Conservation (phyloP, 805 yeast species). For the Wickerhamiella alocasiicola region DNA sequence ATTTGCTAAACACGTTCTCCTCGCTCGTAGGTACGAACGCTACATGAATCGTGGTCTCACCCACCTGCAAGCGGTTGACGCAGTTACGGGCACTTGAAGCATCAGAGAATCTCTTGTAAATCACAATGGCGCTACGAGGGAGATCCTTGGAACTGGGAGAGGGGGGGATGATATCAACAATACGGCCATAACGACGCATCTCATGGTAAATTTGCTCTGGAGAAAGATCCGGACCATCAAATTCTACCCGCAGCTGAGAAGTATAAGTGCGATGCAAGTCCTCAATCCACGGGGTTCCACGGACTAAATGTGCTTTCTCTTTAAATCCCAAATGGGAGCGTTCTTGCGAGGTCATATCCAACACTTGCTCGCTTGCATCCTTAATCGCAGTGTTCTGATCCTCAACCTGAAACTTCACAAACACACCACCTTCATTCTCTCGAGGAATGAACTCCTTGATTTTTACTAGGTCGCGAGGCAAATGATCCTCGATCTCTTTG, state of each 20-base stretch:
- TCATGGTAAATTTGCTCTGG: slow-evolving; percentile 73
- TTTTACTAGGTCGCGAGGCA: slow-evolving; percentile 27
- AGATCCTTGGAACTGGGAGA: slow-evolving; percentile 33
- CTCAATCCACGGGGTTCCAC: slow-evolving; percentile 94
- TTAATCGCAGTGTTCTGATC: slow-evolving; percentile 25
- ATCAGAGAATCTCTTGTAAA: slow-evolving; percentile 44
- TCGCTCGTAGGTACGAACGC: slow-evolving; percentile 50
- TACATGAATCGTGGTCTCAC: slow-evolving; percentile 50
- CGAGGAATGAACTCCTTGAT: slow-evolving; percentile 56
- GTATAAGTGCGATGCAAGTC: slow-evolving; percentile 74
- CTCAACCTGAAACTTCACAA: slow-evolving; percentile 63
- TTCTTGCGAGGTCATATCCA: slow-evolving; percentile 21
- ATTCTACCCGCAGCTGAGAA: slow-evolving; percentile 46
- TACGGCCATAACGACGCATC: slow-evolving; percentile 78
- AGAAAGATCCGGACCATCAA: slow-evolving; percentile 62
- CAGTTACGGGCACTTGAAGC: slow-evolving; percentile 87
- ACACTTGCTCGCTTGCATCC: not conserved
- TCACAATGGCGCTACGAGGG: slow-evolving; percentile 42
- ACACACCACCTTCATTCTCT: slow-evolving; percentile 84
- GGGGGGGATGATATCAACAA: slow-evolving; percentile 59
- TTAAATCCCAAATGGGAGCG: slow-evolving; percentile 28
- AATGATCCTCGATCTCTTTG: slow-evolving; percentile 7
- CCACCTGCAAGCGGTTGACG: slow-evolving; percentile 58
- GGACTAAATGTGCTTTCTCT: slow-evolving; percentile 58
- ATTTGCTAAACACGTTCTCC: slow-evolving; percentile 34